Conservation (phyloP, 352 stramenopile genomes). For the Globisporangium ultimum region DNA sequence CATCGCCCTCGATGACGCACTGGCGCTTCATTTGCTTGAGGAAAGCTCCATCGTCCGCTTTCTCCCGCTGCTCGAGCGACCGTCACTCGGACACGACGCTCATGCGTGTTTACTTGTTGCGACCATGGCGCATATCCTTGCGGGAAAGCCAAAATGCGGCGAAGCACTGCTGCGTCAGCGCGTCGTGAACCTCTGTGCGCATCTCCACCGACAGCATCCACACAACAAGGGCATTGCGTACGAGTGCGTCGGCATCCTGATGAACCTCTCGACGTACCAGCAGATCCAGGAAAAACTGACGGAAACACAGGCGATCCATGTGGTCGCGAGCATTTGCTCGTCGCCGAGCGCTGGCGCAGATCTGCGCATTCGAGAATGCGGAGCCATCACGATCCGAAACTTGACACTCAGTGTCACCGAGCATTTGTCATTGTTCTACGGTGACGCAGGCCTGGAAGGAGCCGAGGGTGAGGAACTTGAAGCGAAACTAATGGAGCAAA, state of each 20-base stretch:
- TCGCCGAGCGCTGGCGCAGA: constrained; percentile 15
- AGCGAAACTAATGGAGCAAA: background rate
- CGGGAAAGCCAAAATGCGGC: constrained; percentile 43
- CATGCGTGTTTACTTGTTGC: constrained; percentile 41
- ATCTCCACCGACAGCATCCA: constrained; percentile 43
- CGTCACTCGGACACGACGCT: constrained; percentile 29
- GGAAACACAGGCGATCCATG: constrained; percentile 61
- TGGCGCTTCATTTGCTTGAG: constrained; percentile 59
- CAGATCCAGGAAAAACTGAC: constrained; percentile 48
- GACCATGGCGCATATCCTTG: constrained; percentile 39
- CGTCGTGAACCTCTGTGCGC: constrained; percentile 49
- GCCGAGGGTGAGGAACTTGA: constrained; percentile 3
- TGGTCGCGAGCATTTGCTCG: constrained; percentile 56
- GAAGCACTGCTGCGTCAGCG: constrained; percentile 44
- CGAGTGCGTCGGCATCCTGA: constrained; percentile 44
- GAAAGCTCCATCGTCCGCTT: constrained; percentile 41
- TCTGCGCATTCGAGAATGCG: constrained; percentile 45
- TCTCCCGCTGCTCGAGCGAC: constrained; percentile 43
- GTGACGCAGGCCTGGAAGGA: constrained; percentile 19
- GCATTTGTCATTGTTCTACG: constrained; percentile 54
- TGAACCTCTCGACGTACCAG: constrained; percentile 67
- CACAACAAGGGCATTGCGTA: constrained; percentile 31
- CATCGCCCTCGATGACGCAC: constrained; percentile 49
- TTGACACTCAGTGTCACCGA: constrained; percentile 63
- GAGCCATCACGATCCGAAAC: constrained; percentile 59